These are phyloP conservation scores for Trematosphaeria pertusa DNA, from an alignment of 2,329 filamentous ascomycete genomes.

Conservation along the genomic window DNA sequence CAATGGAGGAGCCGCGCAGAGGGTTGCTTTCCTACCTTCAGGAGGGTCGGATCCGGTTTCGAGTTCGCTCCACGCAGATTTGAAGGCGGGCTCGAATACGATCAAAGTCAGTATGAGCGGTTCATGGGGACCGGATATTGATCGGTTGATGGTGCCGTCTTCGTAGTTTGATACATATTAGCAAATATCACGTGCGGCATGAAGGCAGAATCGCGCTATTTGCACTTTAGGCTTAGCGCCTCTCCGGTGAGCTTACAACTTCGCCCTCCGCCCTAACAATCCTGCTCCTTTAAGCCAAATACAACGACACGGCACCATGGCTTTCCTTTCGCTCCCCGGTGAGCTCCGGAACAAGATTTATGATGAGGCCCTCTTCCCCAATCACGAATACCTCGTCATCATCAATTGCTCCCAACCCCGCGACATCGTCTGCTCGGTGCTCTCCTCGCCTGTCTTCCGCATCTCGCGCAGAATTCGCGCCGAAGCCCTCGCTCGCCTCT, in stretches of 20 bases:
- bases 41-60: conserved; percentile 53
- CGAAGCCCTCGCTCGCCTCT: conserved; percentile 29
- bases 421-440: conserved; percentile 16
- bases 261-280: not conserved
- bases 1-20: conserved; percentile 58
- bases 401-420: conserved; percentile 3
- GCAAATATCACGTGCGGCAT: no score
- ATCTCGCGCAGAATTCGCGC: conserved; percentile 25
- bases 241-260: not conserved
- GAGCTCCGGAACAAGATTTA: conserved; percentile 34
- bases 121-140: conserved; percentile 61
- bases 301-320: no score
- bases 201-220: not conserved
- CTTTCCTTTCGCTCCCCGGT: conserved; percentile 26
- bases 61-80: conserved; percentile 56
- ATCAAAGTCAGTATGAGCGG: conserved; percentile 56
- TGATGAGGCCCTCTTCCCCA: conserved; percentile 17
- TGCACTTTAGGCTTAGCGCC: not conserved
- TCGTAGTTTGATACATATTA: conserved; percentile 30
- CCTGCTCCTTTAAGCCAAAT: no score
- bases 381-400: conserved; percentile 10
- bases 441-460: conserved; percentile 26
- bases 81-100: conserved; percentile 59
- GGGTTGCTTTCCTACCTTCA: conserved; percentile 62
- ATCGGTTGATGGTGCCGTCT: conserved; percentile 62